Evolutionary conservation across 441 rosid species (phyloP).

Genomic region (Daphne laureola): DNA sequence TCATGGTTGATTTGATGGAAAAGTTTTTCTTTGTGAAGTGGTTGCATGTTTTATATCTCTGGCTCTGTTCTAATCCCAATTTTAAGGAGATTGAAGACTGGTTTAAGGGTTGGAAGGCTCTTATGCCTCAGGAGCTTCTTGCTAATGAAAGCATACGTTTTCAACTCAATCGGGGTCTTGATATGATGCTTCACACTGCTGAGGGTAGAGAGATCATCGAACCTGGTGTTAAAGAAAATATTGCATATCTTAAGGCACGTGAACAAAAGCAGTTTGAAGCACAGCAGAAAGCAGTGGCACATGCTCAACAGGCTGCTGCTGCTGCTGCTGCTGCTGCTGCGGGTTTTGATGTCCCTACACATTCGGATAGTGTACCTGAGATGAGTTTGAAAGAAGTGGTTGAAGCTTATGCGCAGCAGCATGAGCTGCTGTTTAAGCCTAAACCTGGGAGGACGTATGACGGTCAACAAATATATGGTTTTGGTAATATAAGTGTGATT

Average conservation of each 20-base stretch:
- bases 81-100: slow-evolving; percentile 69
- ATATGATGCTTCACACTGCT: slow-evolving; percentile 71
- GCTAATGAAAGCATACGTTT: slow-evolving; percentile 66
- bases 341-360: slow-evolving; percentile 25
- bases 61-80: slow-evolving; percentile 63
- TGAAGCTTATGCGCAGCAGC: slow-evolving; percentile 70
- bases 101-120: slow-evolving; percentile 72
- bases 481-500: slow-evolving; percentile 67
- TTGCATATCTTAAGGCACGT: slow-evolving; percentile 43
- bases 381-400: slow-evolving; percentile 77
- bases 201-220: slow-evolving; percentile 66
- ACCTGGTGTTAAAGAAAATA: slow-evolving; percentile 60
- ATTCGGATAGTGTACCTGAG: slow-evolving; percentile 34
- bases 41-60: slow-evolving; percentile 77
- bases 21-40: slow-evolving; percentile 75
- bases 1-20: slow-evolving; percentile 83
- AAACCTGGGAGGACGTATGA: slow-evolving; percentile 77
- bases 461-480: slow-evolving; percentile 83
- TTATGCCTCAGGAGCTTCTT: slow-evolving; percentile 72
- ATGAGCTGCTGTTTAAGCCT: slow-evolving; percentile 66
- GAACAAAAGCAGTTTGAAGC: slow-evolving; percentile 61
- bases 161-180: slow-evolving; percentile 62
- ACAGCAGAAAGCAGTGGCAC: slow-evolving; percentile 46
- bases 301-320: slow-evolving; percentile 32
- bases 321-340: slow-evolving; percentile 16